Evolutionary conservation across 2,329 filamentous ascomycete genomes (phyloP).

Genomic region (Drechslera avenae): DNA sequence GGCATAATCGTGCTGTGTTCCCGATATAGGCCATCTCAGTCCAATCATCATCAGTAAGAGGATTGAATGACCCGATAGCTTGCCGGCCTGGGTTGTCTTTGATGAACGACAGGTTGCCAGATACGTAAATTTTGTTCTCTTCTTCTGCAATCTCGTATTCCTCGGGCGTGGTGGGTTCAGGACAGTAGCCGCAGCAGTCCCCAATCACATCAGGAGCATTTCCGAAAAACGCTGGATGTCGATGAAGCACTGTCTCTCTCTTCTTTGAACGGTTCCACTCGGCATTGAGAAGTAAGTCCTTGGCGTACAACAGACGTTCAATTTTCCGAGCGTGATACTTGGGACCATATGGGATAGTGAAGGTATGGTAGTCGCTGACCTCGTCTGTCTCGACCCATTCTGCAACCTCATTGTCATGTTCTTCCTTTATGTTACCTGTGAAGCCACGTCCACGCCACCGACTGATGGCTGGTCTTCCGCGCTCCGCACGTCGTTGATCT

Average conservation of each 20-base stretch:
- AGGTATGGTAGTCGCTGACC: slow-evolving; percentile 74
- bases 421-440: slow-evolving; percentile 75
- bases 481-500: slow-evolving; percentile 70
- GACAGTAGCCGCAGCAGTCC: slow-evolving; percentile 84
- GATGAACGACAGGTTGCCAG: slow-evolving; percentile 73
- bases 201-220: slow-evolving; percentile 70
- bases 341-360: slow-evolving; percentile 69
- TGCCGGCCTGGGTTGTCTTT: slow-evolving; percentile 83
- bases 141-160: slow-evolving; percentile 73
- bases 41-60: slow-evolving; percentile 81
- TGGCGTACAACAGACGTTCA: slow-evolving; percentile 80
- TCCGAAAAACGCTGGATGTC: slow-evolving; percentile 86
- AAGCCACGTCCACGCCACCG: slow-evolving; percentile 52
- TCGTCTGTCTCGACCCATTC: slow-evolving; percentile 82
- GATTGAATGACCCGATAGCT: slow-evolving; percentile 74
- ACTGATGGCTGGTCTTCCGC: slow-evolving; percentile 67
- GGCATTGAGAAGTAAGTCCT: slow-evolving; percentile 78
- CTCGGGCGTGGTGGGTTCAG: slow-evolving; percentile 69
- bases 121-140: slow-evolving; percentile 77
- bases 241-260: slow-evolving; percentile 76
- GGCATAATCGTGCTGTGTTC: slow-evolving; percentile 75
- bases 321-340: slow-evolving; percentile 67
- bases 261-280: slow-evolving; percentile 83
- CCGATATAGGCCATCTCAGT: slow-evolving; percentile 90
- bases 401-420: slow-evolving; percentile 77